Base-by-base conservation (phyloP, 345 rosid species). In the Lumnitzera racemosa region DNA sequence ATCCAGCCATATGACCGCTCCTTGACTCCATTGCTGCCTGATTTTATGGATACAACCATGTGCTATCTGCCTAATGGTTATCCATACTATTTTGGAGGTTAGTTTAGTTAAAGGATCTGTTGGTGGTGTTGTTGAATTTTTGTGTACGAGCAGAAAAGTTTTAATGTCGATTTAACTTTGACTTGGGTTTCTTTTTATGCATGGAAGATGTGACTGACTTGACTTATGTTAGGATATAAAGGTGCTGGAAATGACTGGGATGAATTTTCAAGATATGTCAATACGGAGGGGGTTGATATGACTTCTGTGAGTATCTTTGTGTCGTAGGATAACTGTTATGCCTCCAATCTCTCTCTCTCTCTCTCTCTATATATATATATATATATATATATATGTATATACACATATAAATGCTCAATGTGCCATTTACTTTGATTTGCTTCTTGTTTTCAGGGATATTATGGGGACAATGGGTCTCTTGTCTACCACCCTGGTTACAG, bases 401-500 rank as follows among this genome's bases (percentile, higher is more conserved):
- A 20, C 1, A 1, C 4, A 36, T 36, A 9, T 36, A 36, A 4
- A 36, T 36, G 43, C 43, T 36, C 9, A 36, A 36, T 36, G 43
- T 36, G 43, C 7, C 7, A 13, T 47, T 63, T 24, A 49, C 69
- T 48, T 62, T 67, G 47, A 49, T 53, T 57, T 66, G 20, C 62
- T 63, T 25, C 71, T n/a, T 52, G 43, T 58, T 77, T 49, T 15
- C 76, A 87, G 98, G 95, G 83, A 31, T 67, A 81, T 9, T 88
- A 88, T 71, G 90, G 89, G 62, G 95, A 91, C 23, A 82, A 80
- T 67, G 95, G 88, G 41, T 80, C 98, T 79, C 49, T 79, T 61
- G 66, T 91, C 82, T 89, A 80, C 76, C 82, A 83, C 51, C 85
- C 66, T 63, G 83, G 84, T 29, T 91, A 84, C 69, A 86, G 87